phyloP scores from a whole-genome alignment of 108 stramenopile genomes.

The Epithemia pelagica region DNA sequence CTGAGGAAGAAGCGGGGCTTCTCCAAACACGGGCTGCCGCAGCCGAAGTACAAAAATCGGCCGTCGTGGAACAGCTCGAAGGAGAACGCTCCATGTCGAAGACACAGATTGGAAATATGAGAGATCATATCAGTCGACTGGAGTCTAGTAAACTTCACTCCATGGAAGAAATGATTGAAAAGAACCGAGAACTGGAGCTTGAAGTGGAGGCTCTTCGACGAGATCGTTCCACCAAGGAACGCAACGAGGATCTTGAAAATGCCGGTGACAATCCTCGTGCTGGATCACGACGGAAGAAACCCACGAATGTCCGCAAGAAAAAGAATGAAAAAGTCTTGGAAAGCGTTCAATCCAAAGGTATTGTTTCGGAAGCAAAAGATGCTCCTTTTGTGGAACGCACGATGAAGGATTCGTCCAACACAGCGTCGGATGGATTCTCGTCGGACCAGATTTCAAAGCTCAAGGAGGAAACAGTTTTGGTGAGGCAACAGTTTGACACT shows the following conservation, averaged over 20 bases:
- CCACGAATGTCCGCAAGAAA: constrained; percentile 2
- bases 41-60: constrained; percentile 71
- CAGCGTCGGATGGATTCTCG: not conserved
- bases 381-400: not conserved
- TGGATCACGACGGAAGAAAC: not conserved
- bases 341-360: not conserved
- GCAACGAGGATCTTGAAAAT: not conserved
- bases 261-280: constrained; percentile 4
- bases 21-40: constrained; percentile 74
- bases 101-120: constrained; percentile 29
- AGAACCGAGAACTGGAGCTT: constrained; percentile 42
- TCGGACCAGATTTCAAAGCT: constrained; percentile 6
- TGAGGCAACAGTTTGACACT: constrained; percentile 38
- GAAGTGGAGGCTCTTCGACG: constrained; percentile 30
- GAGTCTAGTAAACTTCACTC: constrained; percentile 33
- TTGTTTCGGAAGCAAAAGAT: not conserved
- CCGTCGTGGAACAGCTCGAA: constrained; percentile 56
- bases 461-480: constrained; percentile 6
- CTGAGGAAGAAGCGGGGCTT: constrained; percentile 68
- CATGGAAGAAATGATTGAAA: constrained; percentile 22
- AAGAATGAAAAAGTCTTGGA: not conserved
- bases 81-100: constrained; percentile 40
- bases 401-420: not conserved
- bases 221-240: constrained; percentile 5
- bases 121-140: constrained; percentile 22